Evolutionary conservation across 495 filamentous ascomycete genomes (phyloP).

Genomic region (Annulohypoxylon stygium): DNA sequence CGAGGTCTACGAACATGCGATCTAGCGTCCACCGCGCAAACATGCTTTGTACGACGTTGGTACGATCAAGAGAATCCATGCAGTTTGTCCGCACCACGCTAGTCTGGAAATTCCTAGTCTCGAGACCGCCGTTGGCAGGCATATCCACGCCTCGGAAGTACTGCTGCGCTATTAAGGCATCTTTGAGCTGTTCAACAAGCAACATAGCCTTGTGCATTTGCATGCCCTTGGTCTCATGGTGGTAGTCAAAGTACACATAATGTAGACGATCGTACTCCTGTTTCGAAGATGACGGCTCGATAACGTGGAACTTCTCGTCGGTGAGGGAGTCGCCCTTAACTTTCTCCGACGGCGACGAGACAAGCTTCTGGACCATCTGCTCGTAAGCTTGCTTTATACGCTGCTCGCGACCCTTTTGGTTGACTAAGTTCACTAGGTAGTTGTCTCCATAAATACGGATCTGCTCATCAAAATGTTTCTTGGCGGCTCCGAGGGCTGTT

Average conservation of each 20-base stretch:
- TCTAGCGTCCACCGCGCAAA: constrained; percentile 89
- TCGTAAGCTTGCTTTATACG: constrained; percentile 93
- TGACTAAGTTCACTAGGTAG: constrained; percentile 95
- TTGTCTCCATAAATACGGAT: constrained; percentile 94
- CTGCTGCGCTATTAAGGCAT: constrained; percentile 77
- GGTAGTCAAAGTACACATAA: constrained; percentile 98
- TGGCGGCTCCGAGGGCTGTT: constrained; percentile 81
- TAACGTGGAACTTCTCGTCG: constrained; percentile 81
- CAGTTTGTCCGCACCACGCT: constrained; percentile 96
- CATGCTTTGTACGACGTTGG: constrained; percentile 97
- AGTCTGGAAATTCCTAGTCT: constrained; percentile 81
- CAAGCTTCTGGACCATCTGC: constrained; percentile 79
- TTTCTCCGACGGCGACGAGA: constrained; percentile 75
- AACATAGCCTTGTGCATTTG: constrained; percentile 92
- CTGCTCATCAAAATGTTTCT: constrained; percentile 90
- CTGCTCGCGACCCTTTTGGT: constrained; percentile 90
- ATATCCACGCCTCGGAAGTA: constrained; percentile 94
- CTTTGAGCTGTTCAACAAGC: constrained; percentile 81
- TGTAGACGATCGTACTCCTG: constrained; percentile 84
- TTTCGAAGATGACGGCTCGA: constrained; percentile 72
- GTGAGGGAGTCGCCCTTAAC: constrained; percentile 68
- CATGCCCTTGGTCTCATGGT: constrained; percentile 94
- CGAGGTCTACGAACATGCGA: constrained; percentile 85
- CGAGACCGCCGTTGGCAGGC: constrained; percentile 80
- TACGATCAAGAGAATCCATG: constrained; percentile 99